These are phyloP conservation scores for Millerozyma acaciae DNA, from an alignment of 805 yeast genomes.

Conservation along the genomic window DNA sequence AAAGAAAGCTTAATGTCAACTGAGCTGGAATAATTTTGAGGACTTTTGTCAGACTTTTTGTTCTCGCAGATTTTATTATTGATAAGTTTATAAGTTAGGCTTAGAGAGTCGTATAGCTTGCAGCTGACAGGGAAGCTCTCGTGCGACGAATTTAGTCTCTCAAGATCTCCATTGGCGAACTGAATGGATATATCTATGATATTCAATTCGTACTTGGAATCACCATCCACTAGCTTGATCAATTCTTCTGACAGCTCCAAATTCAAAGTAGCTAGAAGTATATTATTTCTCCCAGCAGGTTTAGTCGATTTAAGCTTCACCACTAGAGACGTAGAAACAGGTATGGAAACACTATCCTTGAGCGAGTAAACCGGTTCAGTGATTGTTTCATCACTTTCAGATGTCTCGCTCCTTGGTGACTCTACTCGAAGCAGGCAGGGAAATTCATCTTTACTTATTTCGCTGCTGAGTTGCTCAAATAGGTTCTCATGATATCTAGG, in stretches of 20 bases:
- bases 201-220: constrained; percentile 15
- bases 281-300: constrained; percentile 44
- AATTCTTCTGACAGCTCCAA: constrained; percentile 45
- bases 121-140: constrained; percentile 24
- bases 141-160: constrained; percentile 16
- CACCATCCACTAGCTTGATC: constrained; percentile 10
- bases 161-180: constrained; percentile 26
- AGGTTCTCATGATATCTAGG: constrained; percentile 15
- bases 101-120: constrained; percentile 27
- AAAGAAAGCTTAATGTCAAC: constrained; percentile 23
- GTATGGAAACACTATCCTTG: constrained; percentile 14
- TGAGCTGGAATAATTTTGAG: constrained; percentile 19
- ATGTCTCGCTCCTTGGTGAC: not conserved
- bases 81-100: constrained; percentile 30
- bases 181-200: constrained; percentile 20
- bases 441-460: constrained; percentile 1
- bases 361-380: constrained; percentile 2
- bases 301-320: constrained; percentile 44
- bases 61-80: constrained; percentile 26
- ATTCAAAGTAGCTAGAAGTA: constrained; percentile 45
- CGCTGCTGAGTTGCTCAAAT: constrained; percentile 15
- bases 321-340: constrained; percentile 38
- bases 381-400: not conserved
- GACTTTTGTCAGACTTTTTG: constrained; percentile 11
- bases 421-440: not conserved